Percentiles rank a stretch among this genome's conserved stretches.
Conservation (phyloP, 1,139 yeast genomes). For the Pneumocystis canis region DNA sequence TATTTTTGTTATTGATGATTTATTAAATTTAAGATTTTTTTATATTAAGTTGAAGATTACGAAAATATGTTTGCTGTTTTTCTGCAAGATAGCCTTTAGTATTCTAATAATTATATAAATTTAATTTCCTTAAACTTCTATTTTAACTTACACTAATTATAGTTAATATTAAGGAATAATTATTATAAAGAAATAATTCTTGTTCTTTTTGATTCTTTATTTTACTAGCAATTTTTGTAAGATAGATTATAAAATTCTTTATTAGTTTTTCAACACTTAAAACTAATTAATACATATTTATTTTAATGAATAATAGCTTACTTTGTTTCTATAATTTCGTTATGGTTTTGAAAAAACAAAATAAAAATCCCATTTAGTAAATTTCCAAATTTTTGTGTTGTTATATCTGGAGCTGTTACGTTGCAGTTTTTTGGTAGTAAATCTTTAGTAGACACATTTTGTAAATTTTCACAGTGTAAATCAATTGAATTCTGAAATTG, state of each 20-base stretch:
- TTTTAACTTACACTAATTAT: constrained; percentile 22
- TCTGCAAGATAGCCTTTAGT: constrained; percentile 38
- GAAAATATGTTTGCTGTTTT: constrained; percentile 49
- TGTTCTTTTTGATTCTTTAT: constrained; percentile 32
- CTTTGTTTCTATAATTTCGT: constrained; percentile 53
- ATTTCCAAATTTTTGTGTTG: constrained; percentile 71
- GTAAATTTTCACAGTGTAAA: constrained; percentile 56
- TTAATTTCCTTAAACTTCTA: background rate
- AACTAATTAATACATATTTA: background rate
- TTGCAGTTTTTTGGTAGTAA: constrained; percentile 7
- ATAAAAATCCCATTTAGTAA: constrained; percentile 59
- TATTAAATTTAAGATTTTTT: background rate
- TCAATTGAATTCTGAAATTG: constrained; percentile 65
- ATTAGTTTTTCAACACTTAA: constrained; percentile 49
- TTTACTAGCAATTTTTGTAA: constrained; percentile 48
- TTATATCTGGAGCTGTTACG: constrained; percentile 37
- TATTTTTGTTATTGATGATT: background rate
- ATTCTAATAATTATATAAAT: constrained; percentile 23
- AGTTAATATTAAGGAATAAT: constrained; percentile 37
- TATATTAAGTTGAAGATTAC: constrained; percentile 24
- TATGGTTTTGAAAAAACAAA: constrained; percentile 27
- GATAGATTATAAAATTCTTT: constrained; percentile 61
- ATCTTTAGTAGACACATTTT: constrained; percentile 26
- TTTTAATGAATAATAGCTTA: background rate
- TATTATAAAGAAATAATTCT: constrained; percentile 62